These are phyloP conservation scores for Backusella tuberculispora DNA, from an alignment of 192 early-diverging fungal genomes.

Conservation along the genomic window DNA sequence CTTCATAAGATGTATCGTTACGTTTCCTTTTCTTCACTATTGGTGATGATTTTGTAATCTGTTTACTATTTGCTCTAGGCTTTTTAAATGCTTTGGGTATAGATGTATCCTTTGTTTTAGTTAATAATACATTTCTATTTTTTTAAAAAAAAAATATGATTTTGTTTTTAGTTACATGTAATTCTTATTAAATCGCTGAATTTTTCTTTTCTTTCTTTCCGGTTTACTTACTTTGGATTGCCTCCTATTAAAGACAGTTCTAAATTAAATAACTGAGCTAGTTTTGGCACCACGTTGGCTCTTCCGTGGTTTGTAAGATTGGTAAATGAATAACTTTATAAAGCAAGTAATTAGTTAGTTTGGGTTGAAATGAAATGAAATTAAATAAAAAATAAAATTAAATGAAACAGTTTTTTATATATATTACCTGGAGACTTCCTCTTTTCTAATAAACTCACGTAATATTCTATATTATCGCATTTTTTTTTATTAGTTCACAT, in stretches of 20 bases:
- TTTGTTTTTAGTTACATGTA: too few relatives aligned
- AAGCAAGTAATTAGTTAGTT: background rate
- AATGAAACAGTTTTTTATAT: too few relatives aligned
- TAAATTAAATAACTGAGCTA: constrained; percentile 16
- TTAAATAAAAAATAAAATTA: too few relatives aligned
- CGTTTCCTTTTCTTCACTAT: background rate
- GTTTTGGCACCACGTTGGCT: constrained; percentile 6
- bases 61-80: background rate
- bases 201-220: background rate
- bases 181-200: background rate
- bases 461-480: constrained; percentile 4
- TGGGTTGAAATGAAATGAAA: background rate
- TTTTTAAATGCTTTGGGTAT: constrained; percentile 3
- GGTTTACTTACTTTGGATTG: background rate
- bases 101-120: constrained; percentile 10
- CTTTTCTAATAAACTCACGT: constrained; percentile 9
- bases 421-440: background rate
- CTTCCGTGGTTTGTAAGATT: constrained; percentile 13
- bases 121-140: background rate
- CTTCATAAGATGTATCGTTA: background rate
- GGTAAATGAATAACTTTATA: background rate
- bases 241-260: constrained; percentile 9
- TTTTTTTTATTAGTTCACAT: background rate
- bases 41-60: background rate
- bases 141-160: background rate